phyloP scores from a whole-genome alignment of 2,329 filamentous ascomycete genomes.

The Fusarium sp. region DNA sequence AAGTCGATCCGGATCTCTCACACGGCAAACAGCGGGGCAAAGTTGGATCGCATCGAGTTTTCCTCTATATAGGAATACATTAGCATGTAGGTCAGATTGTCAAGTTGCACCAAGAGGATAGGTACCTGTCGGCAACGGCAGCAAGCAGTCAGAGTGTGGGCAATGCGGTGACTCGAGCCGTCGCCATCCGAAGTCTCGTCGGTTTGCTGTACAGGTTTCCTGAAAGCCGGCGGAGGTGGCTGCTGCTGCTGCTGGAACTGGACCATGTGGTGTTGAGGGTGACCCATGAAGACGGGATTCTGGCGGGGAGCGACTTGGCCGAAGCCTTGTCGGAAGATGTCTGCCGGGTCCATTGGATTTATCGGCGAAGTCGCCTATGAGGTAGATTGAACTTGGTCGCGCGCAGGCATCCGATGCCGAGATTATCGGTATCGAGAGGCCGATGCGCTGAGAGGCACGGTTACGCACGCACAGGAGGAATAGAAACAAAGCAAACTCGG shows the following conservation, averaged over 20 bases:
- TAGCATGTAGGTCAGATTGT: slow-evolving; percentile 18
- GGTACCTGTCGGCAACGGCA: slow-evolving; percentile 81
- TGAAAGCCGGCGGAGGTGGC: slow-evolving; percentile 43
- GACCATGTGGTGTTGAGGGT: slow-evolving; percentile 39
- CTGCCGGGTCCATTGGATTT: slow-evolving; percentile 64
- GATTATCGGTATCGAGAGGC: slow-evolving; percentile 26
- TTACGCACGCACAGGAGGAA: slow-evolving; percentile 16
- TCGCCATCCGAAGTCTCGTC: slow-evolving; percentile 61
- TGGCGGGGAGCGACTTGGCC: slow-evolving; percentile 54
- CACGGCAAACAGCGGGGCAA: slow-evolving; percentile 92
- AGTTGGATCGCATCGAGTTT: slow-evolving; percentile 94
- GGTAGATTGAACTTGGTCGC: neutral
- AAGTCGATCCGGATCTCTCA: slow-evolving; percentile 88
- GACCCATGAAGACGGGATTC: slow-evolving; percentile 44
- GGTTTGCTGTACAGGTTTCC: slow-evolving; percentile 42
- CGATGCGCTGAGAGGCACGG: slow-evolving; percentile 24
- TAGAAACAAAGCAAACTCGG: slow-evolving; percentile 13
- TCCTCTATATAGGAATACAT: slow-evolving; percentile 68
- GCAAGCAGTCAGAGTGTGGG: slow-evolving; percentile 82
- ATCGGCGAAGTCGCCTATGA: slow-evolving; percentile 3
- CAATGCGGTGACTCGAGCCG: slow-evolving; percentile 68
- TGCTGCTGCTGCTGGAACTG: slow-evolving; percentile 40
- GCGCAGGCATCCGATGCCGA: slow-evolving; percentile 21
- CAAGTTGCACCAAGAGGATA: slow-evolving; percentile 23
- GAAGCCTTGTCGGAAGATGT: slow-evolving; percentile 68